Conservation (phyloP, 2,329 filamentous ascomycete genomes). For the Trichoderma hamatum region DNA sequence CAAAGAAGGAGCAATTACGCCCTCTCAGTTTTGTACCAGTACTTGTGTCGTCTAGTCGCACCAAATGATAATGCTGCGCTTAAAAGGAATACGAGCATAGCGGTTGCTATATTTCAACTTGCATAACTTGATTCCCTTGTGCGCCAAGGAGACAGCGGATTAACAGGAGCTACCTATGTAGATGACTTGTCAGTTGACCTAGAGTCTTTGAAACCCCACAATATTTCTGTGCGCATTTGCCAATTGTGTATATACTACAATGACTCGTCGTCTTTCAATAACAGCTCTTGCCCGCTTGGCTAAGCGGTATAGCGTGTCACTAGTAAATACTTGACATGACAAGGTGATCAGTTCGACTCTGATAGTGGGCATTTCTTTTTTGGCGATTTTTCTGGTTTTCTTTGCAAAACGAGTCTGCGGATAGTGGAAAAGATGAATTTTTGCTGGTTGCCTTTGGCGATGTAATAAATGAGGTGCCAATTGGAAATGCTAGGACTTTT, state of each 20-base stretch:
- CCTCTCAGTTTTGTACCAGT: background rate
- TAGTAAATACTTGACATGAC: slow-evolving; percentile 28
- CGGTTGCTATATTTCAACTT: background rate
- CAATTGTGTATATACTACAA: background rate
- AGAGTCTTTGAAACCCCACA: background rate
- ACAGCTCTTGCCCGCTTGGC: slow-evolving; percentile 25
- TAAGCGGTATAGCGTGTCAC: slow-evolving; percentile 30
- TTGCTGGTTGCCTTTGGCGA: background rate
- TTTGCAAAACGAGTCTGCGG: background rate
- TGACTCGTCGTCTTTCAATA: background rate
- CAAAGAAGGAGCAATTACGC: background rate
- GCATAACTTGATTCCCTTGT: background rate
- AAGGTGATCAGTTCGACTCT: slow-evolving; percentile 29
- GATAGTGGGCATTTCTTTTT: slow-evolving; percentile 28
- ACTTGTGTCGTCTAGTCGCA: background rate
- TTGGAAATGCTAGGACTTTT: background rate
- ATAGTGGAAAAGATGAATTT: too few relatives aligned
- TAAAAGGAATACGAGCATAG: background rate
- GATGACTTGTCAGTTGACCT: background rate
- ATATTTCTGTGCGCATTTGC: background rate
- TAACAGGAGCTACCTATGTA: background rate
- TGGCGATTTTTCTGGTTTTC: background rate
- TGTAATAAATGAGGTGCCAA: background rate
- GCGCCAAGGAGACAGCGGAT: background rate
- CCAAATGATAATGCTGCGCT: background rate